These are phyloP conservation scores for Tuber aestivum DNA, from an alignment of 495 filamentous ascomycete species.

Conservation along the genomic window DNA sequence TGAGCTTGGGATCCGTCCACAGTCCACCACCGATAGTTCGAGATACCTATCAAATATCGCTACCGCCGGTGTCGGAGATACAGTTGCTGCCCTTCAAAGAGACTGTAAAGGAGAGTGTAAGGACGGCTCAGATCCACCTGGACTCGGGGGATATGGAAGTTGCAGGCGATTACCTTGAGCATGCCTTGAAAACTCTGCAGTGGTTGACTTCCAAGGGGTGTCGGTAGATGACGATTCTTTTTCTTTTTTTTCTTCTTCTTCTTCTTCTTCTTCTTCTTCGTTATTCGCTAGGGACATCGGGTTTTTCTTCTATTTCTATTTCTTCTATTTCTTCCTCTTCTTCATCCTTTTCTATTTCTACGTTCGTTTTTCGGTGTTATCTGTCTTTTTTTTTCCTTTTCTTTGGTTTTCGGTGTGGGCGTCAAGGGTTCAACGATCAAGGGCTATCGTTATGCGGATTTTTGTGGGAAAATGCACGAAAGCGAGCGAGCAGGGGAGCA, in stretches of 20 bases:
- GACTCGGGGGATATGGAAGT: conserved; percentile 35
- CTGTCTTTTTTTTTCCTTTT: neutral
- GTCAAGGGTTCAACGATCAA: conserved; percentile 3
- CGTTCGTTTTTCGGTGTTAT: conserved; percentile 1
- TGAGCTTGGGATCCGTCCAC: conserved; percentile 23
- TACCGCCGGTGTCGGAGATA: conserved; percentile 32
- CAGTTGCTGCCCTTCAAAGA: conserved; percentile 26
- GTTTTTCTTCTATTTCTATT: neutral
- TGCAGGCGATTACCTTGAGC: conserved; percentile 31
- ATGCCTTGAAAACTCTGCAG: conserved; percentile 33
- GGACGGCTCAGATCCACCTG: conserved; percentile 23
- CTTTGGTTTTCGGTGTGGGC: neutral
- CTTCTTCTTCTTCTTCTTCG: neutral
- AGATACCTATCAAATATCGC: conserved; percentile 28
- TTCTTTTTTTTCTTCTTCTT: neutral
- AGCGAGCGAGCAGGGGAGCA: neutral
- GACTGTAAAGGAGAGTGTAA: conserved; percentile 27
- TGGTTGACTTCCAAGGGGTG: conserved; percentile 24
- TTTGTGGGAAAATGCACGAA: conserved; percentile 3
- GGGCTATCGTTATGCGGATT: conserved; percentile 1
- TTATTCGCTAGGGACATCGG: neutral
- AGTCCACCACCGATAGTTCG: conserved; percentile 29
- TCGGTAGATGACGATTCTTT: conserved; percentile 11
- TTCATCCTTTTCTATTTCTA: neutral
- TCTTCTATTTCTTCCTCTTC: neutral